Base-by-base conservation (phyloP, 768 basidiomycete genomes). In the Lactarius hengduanensis region DNA sequence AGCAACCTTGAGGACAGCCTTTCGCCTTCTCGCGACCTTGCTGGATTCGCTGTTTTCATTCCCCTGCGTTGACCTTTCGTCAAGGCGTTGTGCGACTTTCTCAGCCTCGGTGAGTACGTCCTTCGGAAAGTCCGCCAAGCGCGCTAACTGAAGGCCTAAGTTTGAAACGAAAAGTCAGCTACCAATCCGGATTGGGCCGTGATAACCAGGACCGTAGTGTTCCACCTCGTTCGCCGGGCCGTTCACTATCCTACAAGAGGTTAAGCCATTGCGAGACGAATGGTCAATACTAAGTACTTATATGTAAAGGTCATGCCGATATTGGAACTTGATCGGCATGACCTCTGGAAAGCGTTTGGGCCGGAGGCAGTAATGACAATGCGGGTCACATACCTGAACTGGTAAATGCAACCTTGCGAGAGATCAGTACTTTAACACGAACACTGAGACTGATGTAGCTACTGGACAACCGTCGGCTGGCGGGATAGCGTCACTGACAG, bases 141-240 rank as follows among this genome's bases (percentile, higher is more conserved):
- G 85, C 15, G 96, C 95, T 32, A 98, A 83, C 71, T 97, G 91
- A 13, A 99, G 79, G 3, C 96, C 96, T 96, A 34, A 18, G 16
- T 53, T 58, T 8, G 15, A 10, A 40, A 69, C 28, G 50, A n/a
- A 41, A 43, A 63, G 22, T 57, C 43, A 60, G 16, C 20, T 53
- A 55, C 32, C 16, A 28, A 45, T 55, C 26, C 13, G 10, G 57
- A 11, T 20, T n/a, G 43, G 20, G 53, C 34, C 1, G 43, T 18
- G 57, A 47, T n/a, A 53, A 34, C 65, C 43, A 60, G 34, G 61
- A 91, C 92, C 92, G 71, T 94, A 94, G 74, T 93, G 90, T n/a
- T 80, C 81, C 32, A 80, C 70, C 34, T 84, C 81, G 40, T 88
- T 84, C 0, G 84, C 81, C 1, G 81, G 78, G 3, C 92, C 92